These are phyloP conservation scores for Phytophthora ohioensis DNA, from an alignment of 352 stramenopile genomes.

Conservation along the genomic window DNA sequence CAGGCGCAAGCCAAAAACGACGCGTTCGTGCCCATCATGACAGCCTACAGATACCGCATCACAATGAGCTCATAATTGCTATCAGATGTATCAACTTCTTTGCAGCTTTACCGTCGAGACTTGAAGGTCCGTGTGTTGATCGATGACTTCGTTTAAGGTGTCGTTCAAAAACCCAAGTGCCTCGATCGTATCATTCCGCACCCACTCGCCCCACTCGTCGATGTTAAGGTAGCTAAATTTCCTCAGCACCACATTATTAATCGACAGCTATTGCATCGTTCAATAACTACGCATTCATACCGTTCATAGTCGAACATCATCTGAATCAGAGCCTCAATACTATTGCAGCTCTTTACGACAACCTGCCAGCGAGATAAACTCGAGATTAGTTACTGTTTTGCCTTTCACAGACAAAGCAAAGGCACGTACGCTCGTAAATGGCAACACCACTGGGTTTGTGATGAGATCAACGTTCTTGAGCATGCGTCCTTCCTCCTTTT, in stretches of 20 bases:
- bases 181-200: slow-evolving; percentile 83
- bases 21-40: slow-evolving; percentile 80
- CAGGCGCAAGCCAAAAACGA: slow-evolving; percentile 76
- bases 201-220: slow-evolving; percentile 78
- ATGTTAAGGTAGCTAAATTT: slow-evolving; percentile 74
- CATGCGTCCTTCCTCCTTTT: slow-evolving; percentile 61
- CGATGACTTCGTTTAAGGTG: slow-evolving; percentile 80
- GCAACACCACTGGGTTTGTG: slow-evolving; percentile 57
- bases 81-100: not conserved
- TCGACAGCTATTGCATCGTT: not conserved
- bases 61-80: not conserved
- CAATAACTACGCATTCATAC: slow-evolving; percentile 23
- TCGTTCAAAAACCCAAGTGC: slow-evolving; percentile 73
- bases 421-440: slow-evolving; percentile 62
- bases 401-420: not conserved
- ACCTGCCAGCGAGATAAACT: slow-evolving; percentile 38
- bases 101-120: slow-evolving; percentile 66
- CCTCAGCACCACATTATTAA: slow-evolving; percentile 6
- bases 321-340: slow-evolving; percentile 66
- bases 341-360: slow-evolving; percentile 68
- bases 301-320: slow-evolving; percentile 87
- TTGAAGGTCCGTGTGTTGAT: slow-evolving; percentile 75
- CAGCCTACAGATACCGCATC: slow-evolving; percentile 38
- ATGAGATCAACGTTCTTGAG: slow-evolving; percentile 66
- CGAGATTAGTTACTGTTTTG: not conserved